Base-by-base conservation (phyloP, 106 monocot species). In the Apostasia shenzhenica region DNA sequence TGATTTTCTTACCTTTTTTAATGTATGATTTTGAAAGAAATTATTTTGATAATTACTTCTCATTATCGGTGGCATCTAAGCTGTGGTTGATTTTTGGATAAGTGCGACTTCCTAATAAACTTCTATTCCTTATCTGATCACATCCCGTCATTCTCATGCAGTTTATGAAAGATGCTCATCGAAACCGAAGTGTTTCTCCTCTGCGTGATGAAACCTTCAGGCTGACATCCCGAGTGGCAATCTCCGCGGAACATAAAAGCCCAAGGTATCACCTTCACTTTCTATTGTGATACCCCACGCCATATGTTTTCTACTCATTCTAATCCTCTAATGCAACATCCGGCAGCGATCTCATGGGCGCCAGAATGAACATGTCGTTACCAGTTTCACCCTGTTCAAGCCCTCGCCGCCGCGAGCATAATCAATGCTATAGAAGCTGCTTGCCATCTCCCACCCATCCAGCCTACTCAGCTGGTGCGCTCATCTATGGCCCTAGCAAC, bases 381-480 rank as follows among this genome's bases (percentile, higher is more conserved):
- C 93, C 88, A 0, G 89, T 86, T 1, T 93, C 93, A 1, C 93
- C 93, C 5, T 89, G 86, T 51, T 93, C 93, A 43, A 93, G 93
- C 59, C 93, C 93, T 41, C 39, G 77, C 8, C 39, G 77, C 8
- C 73, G 89, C 26, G 86, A 86, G 47, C 75, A 73, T 26, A 76
- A 55, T 55, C 85, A 78, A 49, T 79, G 70, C 11, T 84, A 89
- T 61, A 60, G 86, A 67, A 89, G 84, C 55, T 84, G 84, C 70
- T 63, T 89, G 12, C 86, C 83, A 11, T 93, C 93, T 58, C 85
- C 89, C 47, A 81, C 86, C 13, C 89, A 93, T 57, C 91, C 87
- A 55, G 79, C 73, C 6, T 75, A 46, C 9, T 72, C 80, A 8
- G 49, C 70, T 26, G 86, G 83, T 55, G 69, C 74, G 59, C 44